These are phyloP conservation scores for Penicillium capsulatum DNA, from an alignment of 2,329 filamentous ascomycete genomes.

Conservation along the genomic window DNA sequence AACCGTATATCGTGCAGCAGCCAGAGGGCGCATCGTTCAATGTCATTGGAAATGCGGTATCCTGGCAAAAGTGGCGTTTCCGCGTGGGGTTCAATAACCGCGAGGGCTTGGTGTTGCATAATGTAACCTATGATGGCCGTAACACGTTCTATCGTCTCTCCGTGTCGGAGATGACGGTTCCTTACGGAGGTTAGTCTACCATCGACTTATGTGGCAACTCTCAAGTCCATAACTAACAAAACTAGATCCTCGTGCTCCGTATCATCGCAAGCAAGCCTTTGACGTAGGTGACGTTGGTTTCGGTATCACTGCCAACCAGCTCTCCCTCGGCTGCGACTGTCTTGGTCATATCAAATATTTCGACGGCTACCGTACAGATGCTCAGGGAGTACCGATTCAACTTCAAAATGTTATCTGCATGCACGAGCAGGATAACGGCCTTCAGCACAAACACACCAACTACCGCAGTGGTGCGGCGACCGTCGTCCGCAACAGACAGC, in stretches of 20 bases:
- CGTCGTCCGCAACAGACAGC: conserved; percentile 60
- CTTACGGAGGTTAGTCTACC: conserved; percentile 37
- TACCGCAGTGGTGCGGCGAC: conserved; percentile 63
- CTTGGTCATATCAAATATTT: conserved; percentile 68
- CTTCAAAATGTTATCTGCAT: conserved; percentile 66
- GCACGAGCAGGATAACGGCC: conserved; percentile 67
- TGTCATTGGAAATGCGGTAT: conserved; percentile 53
- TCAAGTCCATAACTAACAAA: conserved; percentile 1
- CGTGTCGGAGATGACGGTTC: conserved; percentile 63
- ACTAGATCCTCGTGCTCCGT: conserved; percentile 61
- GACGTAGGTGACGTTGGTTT: conserved; percentile 66
- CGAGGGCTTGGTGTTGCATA: conserved; percentile 65
- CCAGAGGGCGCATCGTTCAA: conserved; percentile 62
- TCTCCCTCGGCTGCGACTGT: conserved; percentile 68
- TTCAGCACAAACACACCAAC: conserved; percentile 70
- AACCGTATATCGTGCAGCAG: conserved; percentile 61
- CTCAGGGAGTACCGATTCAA: conserved; percentile 54
- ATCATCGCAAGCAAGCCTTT: conserved; percentile 67
- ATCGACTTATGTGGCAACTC: background rate
- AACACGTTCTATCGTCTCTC: conserved; percentile 64
- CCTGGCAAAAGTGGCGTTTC: conserved; percentile 65
- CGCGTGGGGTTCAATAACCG: conserved; percentile 59
- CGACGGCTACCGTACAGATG: conserved; percentile 54
- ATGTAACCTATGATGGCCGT: conserved; percentile 60
- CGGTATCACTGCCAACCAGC: conserved; percentile 64